Percentiles rank a stretch among this genome's conserved stretches.
Evolutionary conservation across 2,329 filamentous ascomycete genomes (phyloP).

Genomic region (Fusarium albosuccineum): DNA sequence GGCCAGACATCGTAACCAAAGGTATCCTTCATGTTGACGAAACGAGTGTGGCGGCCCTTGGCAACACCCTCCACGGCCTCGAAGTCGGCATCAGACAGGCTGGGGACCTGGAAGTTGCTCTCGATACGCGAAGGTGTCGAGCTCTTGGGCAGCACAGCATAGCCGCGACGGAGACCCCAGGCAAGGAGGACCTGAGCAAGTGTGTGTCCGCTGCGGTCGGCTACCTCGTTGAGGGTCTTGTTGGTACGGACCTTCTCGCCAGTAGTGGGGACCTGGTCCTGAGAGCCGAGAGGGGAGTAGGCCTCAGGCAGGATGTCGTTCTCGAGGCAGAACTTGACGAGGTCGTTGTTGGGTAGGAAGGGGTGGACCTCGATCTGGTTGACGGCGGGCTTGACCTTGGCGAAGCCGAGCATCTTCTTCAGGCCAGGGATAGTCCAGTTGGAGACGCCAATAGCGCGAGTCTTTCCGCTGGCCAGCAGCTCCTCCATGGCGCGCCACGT

Average conservation of each 20-base stretch:
- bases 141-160: slow-evolving; percentile 78
- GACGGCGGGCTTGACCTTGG: slow-evolving; percentile 62
- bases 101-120: slow-evolving; percentile 45
- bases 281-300: slow-evolving; percentile 74
- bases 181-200: slow-evolving; percentile 65
- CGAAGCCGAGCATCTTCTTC: slow-evolving; percentile 49
- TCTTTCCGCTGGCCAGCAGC: slow-evolving; percentile 58
- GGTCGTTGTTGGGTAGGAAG: slow-evolving; percentile 60
- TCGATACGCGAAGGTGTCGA: slow-evolving; percentile 73
- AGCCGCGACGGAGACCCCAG: slow-evolving; percentile 75
- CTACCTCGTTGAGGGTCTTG: slow-evolving; percentile 61
- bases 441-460: slow-evolving; percentile 63
- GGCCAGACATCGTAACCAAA: slow-evolving; percentile 81
- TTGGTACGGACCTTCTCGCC: slow-evolving; percentile 51
- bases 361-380: slow-evolving; percentile 60
- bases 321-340: slow-evolving; percentile 66
- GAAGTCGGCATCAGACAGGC: slow-evolving; percentile 67
- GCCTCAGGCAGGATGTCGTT: slow-evolving; percentile 65
- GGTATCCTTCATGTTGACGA: slow-evolving; percentile 86
- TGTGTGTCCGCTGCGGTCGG: slow-evolving; percentile 63
- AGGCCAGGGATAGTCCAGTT: slow-evolving; percentile 62
- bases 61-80: slow-evolving; percentile 52
- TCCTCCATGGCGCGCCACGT: slow-evolving; percentile 71
- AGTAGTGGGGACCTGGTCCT: slow-evolving; percentile 50
- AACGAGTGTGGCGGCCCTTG: slow-evolving; percentile 74